Base-by-base conservation (phyloP, 2,329 filamentous ascomycete genomes). In the Colletotrichum tamarilloi region DNA sequence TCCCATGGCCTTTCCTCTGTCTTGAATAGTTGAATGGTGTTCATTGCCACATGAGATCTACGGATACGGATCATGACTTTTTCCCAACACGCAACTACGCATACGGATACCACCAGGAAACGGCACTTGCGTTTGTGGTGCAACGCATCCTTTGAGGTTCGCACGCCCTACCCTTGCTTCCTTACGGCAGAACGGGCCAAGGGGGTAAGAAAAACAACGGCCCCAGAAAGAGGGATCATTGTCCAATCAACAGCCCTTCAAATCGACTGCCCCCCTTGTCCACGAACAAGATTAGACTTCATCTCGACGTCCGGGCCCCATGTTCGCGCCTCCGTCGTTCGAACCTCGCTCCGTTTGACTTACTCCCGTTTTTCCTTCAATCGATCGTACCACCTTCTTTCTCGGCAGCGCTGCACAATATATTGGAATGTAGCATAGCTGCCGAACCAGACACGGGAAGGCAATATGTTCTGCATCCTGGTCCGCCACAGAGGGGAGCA, bases 291-390 rank as follows among this genome's bases (percentile, higher is more conserved):
- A 73, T 73, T 73, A 73, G 42, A 65, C 70, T 70, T 70, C 70
- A 73, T 73, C 70, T 73, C 66, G 70, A 70, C 53, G 70, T 60
- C 70, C 60, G 67, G 70, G 67, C 55, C 67, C 70, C 70, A 60
- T 65, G 67, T 46, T 35, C 32, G 55, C 28, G 56, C 65, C 58
- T 53, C 69, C 69, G 59, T 69, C 60, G 56, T 72, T 69, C 26
- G 38, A 69, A 64, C 38, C 59, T 69, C 58, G 66, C 53, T 68
- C 69, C 69, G 59, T 72, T 24, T 28, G 67, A n/a, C 42, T 11
- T 60, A 19, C 22, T n/a, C 35, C 46, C 28, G 59, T 46, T 60
- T 26, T 49, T 4, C 52, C 22, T 12, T 14, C 24, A 38, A 49
- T 22, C 8, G 32, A 30, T 63, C 65, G 59, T 32, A 70, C 46